Evolutionary conservation across 164 flowering plant species (phyloP), one percentile per base, ranked within the genome.

Genomic region (Amborella trichopoda): DNA sequence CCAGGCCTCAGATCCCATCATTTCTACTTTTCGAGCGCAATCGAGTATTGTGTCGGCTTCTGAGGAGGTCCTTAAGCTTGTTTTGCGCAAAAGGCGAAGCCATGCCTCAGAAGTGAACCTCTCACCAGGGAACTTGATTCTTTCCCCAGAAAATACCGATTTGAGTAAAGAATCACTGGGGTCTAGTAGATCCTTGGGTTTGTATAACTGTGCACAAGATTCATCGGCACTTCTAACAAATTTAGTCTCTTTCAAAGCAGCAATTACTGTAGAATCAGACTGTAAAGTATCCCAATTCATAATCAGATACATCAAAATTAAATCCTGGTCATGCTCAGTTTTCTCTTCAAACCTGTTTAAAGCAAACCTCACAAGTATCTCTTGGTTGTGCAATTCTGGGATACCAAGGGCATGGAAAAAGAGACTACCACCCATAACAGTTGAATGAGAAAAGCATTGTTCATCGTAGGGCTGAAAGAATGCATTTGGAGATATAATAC

Each of bases 71-170:
- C 79, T 78, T 49, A 91, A 88, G 44, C 99, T 96, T 17, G 63
- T 45, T 69, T 84, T 87, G 55, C 80, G 67, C 57, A 91, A 72
- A 55, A 91, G 81, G 19, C 54, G 83, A 58, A 87, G 85, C 99
- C 96, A 91, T 24, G 74, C 85, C 49, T 77, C 93, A 13, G 85
- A 20, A 42, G 26, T 49, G 61, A 87, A 91, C 60, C 93, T 82
- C 70, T 87, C 99, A 44, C 95, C 99, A 44, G 99, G 99, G 66
- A 91, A 91, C 62, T 60, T 83, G 38, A 56, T 65, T 45, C 75
- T 77, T 62, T 83, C 88, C 55, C 80, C 93, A 51, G 72, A 72
- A 61, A 87, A 91, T 2, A 87, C 90, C 19, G 93, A 74, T 13
- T 66, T 58, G 50, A 91, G 61, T 50, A 91, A 58, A 40, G 71